Evolutionary conservation across 2,329 filamentous ascomycete genomes (phyloP), one percentile per base, ranked within the genome.

Genomic region (Thielaviopsis ethacetica): DNA sequence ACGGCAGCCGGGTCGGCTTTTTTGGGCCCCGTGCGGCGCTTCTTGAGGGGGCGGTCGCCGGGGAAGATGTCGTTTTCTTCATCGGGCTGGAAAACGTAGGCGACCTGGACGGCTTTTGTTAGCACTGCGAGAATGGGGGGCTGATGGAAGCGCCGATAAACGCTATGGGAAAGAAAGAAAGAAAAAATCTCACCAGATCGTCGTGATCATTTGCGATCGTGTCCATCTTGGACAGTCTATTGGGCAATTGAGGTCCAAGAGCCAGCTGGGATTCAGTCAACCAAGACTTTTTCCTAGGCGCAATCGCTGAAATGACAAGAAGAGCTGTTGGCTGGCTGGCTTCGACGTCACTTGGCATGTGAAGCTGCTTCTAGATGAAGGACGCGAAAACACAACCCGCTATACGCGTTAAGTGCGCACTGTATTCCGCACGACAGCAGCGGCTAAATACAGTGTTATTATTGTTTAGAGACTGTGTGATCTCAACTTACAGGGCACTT

Each of bases 21-120:
- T 58, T 72, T 75, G 0, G 44, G 44, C 7, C 73, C 73, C 7
- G 80, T 71, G 66, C 77, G 82, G 58, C 81, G 75, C 60, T 77
- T 74, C 67, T 86, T 86, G 41, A 75, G 66, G 27, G 81, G 77
- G 47, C 78, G 66, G 51, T 69, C 67, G 41, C 66, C 59, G 17
- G 60, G 63, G 54, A 64, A 64, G 51, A 67, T 63, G 56, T 67
- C 70, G 30, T 71, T 68, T 60, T 60, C 38, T 17, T 73, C 70
- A 52, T 75, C 69, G 60, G 81, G 77, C 61, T 77, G 74, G 68
- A 84, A 85, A 63, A 85, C 71, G 67, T 82, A 85, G 59, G 81
- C 80, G 53, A 76, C 76, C 82, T 85, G 66, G 30, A 6, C 5
- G 30, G 10, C 2, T 34, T 41, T 30, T 10, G 54, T 56, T 10